Base-by-base conservation (phyloP, 352 stramenopile species). In the Globisporangium iwayamae region DNA sequence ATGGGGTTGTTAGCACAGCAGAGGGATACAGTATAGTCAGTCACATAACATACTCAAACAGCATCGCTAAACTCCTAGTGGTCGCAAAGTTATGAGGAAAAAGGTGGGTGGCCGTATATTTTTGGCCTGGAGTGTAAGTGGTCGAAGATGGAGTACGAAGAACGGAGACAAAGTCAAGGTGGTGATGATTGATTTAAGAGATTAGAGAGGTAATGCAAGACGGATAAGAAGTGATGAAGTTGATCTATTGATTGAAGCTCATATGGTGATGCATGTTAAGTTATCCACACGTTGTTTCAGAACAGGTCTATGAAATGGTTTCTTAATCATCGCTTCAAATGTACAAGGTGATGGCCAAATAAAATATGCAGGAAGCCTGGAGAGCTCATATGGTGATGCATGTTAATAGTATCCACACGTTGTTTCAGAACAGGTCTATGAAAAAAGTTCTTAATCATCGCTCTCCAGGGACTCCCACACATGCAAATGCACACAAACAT, bases 261-360 rank as follows among this genome's bases (percentile, higher is more conserved):
- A 93, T 88, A 93, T 93, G 85, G 85, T 93, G 85, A 93, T 93
- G 85, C 85, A 94, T 94, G 85, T 91, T 91, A 78, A 54, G 41
- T 71, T 83, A 79, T 94, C 85, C 75, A 92, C 85, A 94, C 71
- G 70, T 59, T 67, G 51, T 61, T 91, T 94, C 84, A 89, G 85
- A 91, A 94, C 85, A 94, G 85, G 85, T 94, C 85, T 94, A 81
- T 91, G 76, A 85, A 74, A 72, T 68, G 87, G 69, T 68, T 76
- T 51, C 86, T 75, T 85, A 92, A 93, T 94, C 85, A 89, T 93
- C 52, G 85, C 75, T 63, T 65, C 61, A 46, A 10, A 46, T 58
- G 52, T 4, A 57, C 5, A 22, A 0, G 2, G 13, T 46, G n/a
- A 11, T 8, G 20, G 38, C 58, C 58, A 52, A 11, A 47, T 3